Base-by-base conservation (phyloP, 768 basidiomycete species). In the Trametes maxima region DNA sequence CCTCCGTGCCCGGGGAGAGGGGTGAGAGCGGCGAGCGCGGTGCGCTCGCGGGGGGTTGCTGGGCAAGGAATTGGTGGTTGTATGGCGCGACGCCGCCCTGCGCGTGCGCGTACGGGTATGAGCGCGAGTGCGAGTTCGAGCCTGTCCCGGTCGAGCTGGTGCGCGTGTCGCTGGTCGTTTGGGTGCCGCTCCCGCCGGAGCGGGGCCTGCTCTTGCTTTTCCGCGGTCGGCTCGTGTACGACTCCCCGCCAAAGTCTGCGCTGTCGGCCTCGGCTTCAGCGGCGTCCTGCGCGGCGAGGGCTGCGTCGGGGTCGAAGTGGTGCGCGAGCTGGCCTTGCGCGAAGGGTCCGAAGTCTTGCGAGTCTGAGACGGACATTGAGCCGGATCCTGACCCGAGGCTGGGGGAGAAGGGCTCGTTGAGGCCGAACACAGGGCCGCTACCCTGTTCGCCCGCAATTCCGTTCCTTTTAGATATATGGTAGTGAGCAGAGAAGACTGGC, bases 171-270 rank as follows among this genome's bases (percentile, higher is more conserved):
- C 28, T 33, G 3, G 28, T 33, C 28, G 28, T 33, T 33, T 33
- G 28, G 4, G 28, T 54, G 11, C 37, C 39, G 39, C 39, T 55
- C 19, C 54, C 54, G 44, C 44, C 37, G 21, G 51, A 52, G 51
- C 51, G 51, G 4, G 85, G 86, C 59, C 86, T 84, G 0, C 87
- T 88, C 24, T 80, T 82, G 0, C 48, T 48, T 75, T 40, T 79
- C 59, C 11, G 67, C 22, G 69, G 55, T 2, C 68, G 64, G n/a
- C 65, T 76, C 6, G 81, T 67, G 69, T 89, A 89, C 12, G 80
- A 60, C 43, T 77, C 79, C 0, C 82, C 88, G 43, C 82, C 88
- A 19, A 89, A 76, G 72, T 90, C 88, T 0, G 84, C 85, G 17
- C 74, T 77, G 13, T 78, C 81, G 16, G 80, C 84, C 5, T 49